Conservation (phyloP, 2,329 filamentous ascomycete species). For the Alternaria solani region DNA sequence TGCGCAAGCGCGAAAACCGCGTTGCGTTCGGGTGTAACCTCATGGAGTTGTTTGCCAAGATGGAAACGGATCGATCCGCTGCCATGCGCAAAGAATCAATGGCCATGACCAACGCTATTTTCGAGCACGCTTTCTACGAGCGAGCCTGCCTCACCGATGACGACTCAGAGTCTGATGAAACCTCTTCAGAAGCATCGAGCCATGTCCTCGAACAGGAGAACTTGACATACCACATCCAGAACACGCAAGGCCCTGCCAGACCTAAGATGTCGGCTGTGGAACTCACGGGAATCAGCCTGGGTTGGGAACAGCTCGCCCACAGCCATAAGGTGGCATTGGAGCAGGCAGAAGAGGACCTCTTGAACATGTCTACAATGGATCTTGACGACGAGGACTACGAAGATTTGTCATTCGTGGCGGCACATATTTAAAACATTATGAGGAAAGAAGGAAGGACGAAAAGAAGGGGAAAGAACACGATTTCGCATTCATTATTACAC, state of each 20-base stretch:
- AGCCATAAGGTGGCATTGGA: conserved; percentile 15
- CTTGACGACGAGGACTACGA: conserved; percentile 16
- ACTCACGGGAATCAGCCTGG: conserved; percentile 13
- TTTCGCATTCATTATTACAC: neutral
- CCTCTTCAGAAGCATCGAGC: conserved; percentile 3
- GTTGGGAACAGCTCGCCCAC: conserved; percentile 14
- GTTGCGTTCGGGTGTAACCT: conserved; percentile 27
- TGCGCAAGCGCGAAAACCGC: conserved; percentile 35
- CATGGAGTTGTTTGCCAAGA: conserved; percentile 19
- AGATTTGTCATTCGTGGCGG: conserved; percentile 3
- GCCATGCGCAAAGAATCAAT: conserved; percentile 1
- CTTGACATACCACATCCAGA: conserved; percentile 7
- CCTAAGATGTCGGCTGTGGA: conserved; percentile 18
- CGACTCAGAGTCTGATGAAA: conserved; percentile 4
- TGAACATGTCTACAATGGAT: conserved; percentile 9
- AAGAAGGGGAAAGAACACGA: neutral
- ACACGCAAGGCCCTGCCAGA: conserved; percentile 5
- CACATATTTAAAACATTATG: neutral
- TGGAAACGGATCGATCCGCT: conserved; percentile 7
- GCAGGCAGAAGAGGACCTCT: conserved; percentile 17
- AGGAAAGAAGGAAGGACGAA: neutral
- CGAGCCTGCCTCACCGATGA: conserved; percentile 18
- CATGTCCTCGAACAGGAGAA: neutral
- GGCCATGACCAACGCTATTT: conserved; percentile 1
- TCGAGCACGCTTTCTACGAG: neutral